A percentile compares a stretch with the other conserved stretches of the same genome.
Conservation (phyloP, 331 rosid genomes). For the Stylosanthes scabra region DNA sequence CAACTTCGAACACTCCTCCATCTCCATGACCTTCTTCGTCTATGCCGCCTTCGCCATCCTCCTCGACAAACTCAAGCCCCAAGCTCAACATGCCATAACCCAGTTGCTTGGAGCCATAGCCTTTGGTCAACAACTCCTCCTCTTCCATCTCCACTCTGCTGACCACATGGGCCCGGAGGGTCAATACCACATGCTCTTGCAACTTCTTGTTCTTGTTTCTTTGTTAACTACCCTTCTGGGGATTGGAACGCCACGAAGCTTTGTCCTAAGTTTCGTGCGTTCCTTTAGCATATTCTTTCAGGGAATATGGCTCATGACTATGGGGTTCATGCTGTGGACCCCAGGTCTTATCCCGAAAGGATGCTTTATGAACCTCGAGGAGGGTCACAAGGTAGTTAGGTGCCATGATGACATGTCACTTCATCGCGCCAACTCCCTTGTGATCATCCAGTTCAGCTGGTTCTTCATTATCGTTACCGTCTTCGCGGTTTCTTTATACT, state of each 20-base stretch:
- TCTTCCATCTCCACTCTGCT: conserved; percentile 80
- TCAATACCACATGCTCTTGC: conserved; percentile 69
- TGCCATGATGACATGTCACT: conserved; percentile 51
- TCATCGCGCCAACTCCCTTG: conserved; percentile 63
- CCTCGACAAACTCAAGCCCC: conserved; percentile 45
- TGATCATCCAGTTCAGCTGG: conserved; percentile 79
- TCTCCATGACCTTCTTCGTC: conserved; percentile 61
- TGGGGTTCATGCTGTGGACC: conserved; percentile 82
- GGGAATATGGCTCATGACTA: conserved; percentile 67
- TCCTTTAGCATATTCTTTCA: conserved; percentile 65
- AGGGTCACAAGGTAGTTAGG: conserved; percentile 64
- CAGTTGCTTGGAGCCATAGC: conserved; percentile 67
- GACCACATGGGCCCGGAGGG: conserved; percentile 90
- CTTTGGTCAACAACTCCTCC: conserved; percentile 69
- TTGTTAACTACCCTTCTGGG: conserved; percentile 59
- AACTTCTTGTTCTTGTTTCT: conserved; percentile 55
- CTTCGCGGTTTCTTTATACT: conserved; percentile 50
- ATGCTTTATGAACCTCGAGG: conserved; percentile 58
- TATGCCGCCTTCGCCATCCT: conserved; percentile 56
- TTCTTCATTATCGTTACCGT: conserved; percentile 45
- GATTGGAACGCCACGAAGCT: conserved; percentile 50
- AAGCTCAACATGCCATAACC: conserved; percentile 47
- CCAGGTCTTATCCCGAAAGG: conserved; percentile 68
- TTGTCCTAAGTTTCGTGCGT: conserved; percentile 65
- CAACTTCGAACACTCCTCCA: conserved; percentile 85